These are phyloP conservation scores for Candida sakaeoensis DNA, from an alignment of 805 yeast species.

Conservation along the genomic window DNA sequence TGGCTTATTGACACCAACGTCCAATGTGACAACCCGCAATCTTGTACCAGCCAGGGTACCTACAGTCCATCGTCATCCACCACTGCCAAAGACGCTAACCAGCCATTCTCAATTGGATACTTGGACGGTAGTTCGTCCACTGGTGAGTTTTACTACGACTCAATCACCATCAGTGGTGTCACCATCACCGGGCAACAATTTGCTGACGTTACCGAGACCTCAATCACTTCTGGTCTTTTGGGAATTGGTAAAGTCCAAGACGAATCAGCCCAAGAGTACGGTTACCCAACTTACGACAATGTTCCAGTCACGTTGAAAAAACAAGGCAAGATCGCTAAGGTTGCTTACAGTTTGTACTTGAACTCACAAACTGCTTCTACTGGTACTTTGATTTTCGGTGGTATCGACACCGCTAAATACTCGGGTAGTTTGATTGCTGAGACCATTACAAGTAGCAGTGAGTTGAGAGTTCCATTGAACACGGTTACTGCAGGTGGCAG, in stretches of 20 bases:
- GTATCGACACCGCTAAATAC: conserved; percentile 27
- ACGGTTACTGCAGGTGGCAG: conserved; percentile 22
- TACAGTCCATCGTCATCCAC: conserved; percentile 6
- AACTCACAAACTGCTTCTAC: conserved; percentile 15
- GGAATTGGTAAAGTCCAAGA: conserved; percentile 69
- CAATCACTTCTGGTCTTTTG: conserved; percentile 64
- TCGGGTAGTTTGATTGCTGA: conserved; percentile 16
- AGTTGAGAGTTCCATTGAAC: conserved; percentile 44
- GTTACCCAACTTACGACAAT: conserved; percentile 25
- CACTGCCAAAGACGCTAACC: conserved; percentile 4
- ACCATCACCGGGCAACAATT: conserved; percentile 14
- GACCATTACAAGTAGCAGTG: neutral
- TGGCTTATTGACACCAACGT: conserved; percentile 25
- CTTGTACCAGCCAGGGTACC: no score
- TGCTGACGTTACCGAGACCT: conserved; percentile 34
- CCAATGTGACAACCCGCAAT: conserved; percentile 16
- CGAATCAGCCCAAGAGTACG: conserved; percentile 45
- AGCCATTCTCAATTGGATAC: conserved; percentile 11
- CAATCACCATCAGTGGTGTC: conserved; percentile 11
- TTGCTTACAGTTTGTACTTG: conserved; percentile 37
- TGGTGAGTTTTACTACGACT: conserved; percentile 17
- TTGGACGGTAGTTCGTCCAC: conserved; percentile 9
- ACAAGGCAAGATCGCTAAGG: conserved; percentile 30
- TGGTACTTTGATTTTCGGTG: conserved; percentile 32
- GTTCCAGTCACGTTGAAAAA: conserved; percentile 30